Percentiles rank a stretch among this genome's conserved stretches.
These are phyloP conservation scores for Zoysia pacifica DNA, from an alignment of 176 grass and related monocot genomes.

Conservation along the genomic window DNA sequence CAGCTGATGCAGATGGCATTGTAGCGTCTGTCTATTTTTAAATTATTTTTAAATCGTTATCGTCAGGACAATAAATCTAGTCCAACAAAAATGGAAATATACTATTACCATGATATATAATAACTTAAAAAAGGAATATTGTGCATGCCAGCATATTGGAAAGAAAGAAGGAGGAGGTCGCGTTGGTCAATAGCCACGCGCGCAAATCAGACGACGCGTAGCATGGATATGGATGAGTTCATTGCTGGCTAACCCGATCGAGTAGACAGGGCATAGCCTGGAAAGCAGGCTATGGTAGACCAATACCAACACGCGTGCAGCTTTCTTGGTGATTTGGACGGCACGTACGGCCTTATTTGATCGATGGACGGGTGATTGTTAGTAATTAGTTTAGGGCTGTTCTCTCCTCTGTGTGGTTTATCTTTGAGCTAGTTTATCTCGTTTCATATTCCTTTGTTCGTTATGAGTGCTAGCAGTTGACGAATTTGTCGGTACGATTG, in stretches of 20 bases:
- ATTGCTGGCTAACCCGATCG: neutral
- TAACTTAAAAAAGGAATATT: no score
- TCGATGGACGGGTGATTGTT: neutral
- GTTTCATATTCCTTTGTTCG: neutral
- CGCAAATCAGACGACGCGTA: neutral
- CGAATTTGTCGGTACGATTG: no score
- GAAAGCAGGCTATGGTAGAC: neutral
- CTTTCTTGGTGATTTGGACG: constrained; percentile 13
- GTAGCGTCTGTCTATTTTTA: no score
- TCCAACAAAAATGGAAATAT: neutral
- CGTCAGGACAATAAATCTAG: no score
- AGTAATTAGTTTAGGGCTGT: neutral
- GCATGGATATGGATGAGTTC: constrained; percentile 16
- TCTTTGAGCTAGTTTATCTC: neutral
- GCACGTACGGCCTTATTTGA: neutral
- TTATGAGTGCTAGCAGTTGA: neutral
- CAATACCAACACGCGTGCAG: neutral
- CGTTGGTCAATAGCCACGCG: neutral
- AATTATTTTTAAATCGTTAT: no score
- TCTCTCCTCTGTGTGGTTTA: neutral
- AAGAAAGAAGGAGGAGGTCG: neutral
- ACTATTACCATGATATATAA: no score
- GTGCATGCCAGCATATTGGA: no score
- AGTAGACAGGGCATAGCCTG: neutral
- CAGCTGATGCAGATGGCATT: neutral